Evolutionary conservation across 495 filamentous ascomycete species (phyloP), one percentile per base, ranked within the genome.

Genomic region (Gamarada debralockiae): DNA sequence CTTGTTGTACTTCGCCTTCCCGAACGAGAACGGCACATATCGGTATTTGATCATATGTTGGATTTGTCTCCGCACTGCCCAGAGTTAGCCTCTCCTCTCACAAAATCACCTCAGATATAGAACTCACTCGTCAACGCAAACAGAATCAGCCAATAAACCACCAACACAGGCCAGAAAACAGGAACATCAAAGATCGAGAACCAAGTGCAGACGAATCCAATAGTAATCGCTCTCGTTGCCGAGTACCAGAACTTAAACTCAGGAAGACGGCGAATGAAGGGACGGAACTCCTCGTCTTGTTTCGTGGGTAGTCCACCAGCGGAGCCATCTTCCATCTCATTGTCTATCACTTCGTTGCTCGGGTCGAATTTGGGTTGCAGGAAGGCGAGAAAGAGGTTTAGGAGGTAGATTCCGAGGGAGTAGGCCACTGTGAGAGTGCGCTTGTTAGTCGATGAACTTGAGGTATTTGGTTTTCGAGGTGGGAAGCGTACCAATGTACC

Each of bases 21-120:
- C 92, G 58, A 96, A 84, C 15, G 89, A 84, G 77, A 97, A 97
- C 36, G 92, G 92, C 24, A 97, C 90, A 66, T 97, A 98, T 71
- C 93, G 89, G 75, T 98, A 98, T 75, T 97, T 98, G 82, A 98
- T 96, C 93, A 98, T 98, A 72, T 96, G 92, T 77, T 98, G 93
- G 54, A 98, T 98, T 73, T 98, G 93, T 71, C 91, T 85, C 65
- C 93, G 81, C 93, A 98, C 90, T 95, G n/a, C 21, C 15, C 21
- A 3, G 6, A 5, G 43, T 51, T 48, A 57, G 40, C 23, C 18
- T 22, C 3, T 23, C 24, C 23, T 22, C 20, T n/a, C n/a, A n/a
- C n/a, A n/a, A n/a, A 17, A 21, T 21, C 7, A 15, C 5, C 22
- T 38, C 9, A 12, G 34, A n/a, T 41, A 53, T 17, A 37, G n/a